Conservation (phyloP, 768 basidiomycete genomes). For the Gyrodon lividus region DNA sequence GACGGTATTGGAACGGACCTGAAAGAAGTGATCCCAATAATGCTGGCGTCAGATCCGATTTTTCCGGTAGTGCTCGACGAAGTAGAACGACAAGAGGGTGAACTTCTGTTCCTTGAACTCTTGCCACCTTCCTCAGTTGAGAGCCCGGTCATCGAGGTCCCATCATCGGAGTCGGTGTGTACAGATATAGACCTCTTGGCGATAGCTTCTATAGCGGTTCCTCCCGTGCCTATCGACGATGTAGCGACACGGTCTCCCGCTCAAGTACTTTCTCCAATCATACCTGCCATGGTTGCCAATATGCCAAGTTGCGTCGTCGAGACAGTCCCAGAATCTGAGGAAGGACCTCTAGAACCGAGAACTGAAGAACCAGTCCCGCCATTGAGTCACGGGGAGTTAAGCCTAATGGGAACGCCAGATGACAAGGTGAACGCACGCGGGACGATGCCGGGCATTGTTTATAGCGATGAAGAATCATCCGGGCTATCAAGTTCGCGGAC, state of each 20-base stretch:
- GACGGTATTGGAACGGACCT: not conserved
- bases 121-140: not conserved
- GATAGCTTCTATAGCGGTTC: too few relatives aligned
- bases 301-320: not conserved
- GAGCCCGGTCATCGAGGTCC: constrained; percentile 14
- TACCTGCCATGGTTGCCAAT: constrained; percentile 8
- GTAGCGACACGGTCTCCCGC: constrained; percentile 13
- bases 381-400: not conserved
- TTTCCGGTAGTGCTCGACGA: not conserved
- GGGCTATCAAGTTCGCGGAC: not conserved
- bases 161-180: not conserved
- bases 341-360: not conserved
- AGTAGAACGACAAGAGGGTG: not conserved
- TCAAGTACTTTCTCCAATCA: not conserved
- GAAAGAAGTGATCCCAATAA: not conserved
- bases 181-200: too few relatives aligned
- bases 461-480: not conserved
- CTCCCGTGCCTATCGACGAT: constrained; percentile 10
- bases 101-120: not conserved
- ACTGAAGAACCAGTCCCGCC: not conserved
- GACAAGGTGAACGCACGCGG: not conserved
- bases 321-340: not conserved
- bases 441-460: not conserved
- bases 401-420: not conserved
- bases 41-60: not conserved